Conservation (phyloP, 176 grass and related monocot species). For the Musa acuminata region DNA sequence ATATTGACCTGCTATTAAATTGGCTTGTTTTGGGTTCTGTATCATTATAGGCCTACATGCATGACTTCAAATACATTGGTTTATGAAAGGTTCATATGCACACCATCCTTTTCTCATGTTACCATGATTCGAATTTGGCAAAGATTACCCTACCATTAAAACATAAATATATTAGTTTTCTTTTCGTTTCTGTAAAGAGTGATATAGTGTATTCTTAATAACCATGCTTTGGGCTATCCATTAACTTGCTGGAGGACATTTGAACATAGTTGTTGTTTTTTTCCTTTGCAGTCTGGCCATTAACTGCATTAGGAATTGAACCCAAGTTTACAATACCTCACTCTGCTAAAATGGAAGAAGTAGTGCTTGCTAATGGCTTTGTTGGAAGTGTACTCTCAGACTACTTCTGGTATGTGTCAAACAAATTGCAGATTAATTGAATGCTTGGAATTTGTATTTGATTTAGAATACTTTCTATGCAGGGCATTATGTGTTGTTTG, state of each 20-base stretch:
- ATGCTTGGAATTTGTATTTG: neutral
- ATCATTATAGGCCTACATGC: too few relatives aligned
- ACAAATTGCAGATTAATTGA: neutral
- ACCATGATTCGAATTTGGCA: too few relatives aligned
- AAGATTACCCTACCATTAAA: too few relatives aligned
- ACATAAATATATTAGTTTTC: too few relatives aligned
- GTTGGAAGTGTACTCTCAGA: slow-evolving; percentile 88
- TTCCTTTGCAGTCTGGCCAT: slow-evolving; percentile 69
- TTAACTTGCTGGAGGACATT: too few relatives aligned
- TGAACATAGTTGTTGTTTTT: neutral
- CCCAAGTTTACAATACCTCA: slow-evolving; percentile 93
- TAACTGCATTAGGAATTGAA: slow-evolving; percentile 80
- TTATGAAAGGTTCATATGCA: too few relatives aligned
- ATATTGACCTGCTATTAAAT: too few relatives aligned
- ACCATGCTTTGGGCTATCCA: neutral
- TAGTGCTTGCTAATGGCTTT: slow-evolving; percentile 87
- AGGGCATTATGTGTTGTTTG: slow-evolving; percentile 97
- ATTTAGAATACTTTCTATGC: neutral
- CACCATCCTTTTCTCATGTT: too few relatives aligned
- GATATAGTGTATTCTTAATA: too few relatives aligned
- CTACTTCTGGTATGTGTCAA: slow-evolving; percentile 69
- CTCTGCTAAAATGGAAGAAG: slow-evolving; percentile 89
- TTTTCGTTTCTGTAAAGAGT: too few relatives aligned
- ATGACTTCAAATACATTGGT: too few relatives aligned
- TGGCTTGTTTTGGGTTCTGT: too few relatives aligned